Base-by-base conservation (phyloP, 495 filamentous ascomycete genomes). In the Penicillium desertorum region DNA sequence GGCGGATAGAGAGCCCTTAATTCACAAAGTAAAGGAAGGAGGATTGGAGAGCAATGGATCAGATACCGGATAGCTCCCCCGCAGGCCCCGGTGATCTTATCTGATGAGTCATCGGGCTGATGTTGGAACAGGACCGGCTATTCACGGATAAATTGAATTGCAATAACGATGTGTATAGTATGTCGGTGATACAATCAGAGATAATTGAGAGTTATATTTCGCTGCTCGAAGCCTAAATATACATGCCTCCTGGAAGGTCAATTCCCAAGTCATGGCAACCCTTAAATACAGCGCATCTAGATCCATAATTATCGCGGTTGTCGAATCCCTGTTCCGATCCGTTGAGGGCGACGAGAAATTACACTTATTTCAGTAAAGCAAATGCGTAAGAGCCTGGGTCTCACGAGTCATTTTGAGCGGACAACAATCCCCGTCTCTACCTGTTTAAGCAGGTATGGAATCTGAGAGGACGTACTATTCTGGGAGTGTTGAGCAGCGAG, bases 331-430 rank as follows among this genome's bases (percentile, higher is more conserved):
- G 67, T 76, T 81, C 7, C 73, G 76, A 22, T 71, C 74, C 9
- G 58, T 83, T 10, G 69, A 71, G 49, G 65, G 66, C 3, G 44
- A 51, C 12, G 27, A 49, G 27, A 29, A 29, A 10, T 72, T 71
- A 67, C 6, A 68, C 77, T 1, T 83, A 83, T 59, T 30, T 75
- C 57, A 83, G 82, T 41, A 80, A 30, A 83, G 63, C 69, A 2
- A 72, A 78, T 52, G 53, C 9, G 8, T 9, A 29, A 7, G 27
- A 29, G 6, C 56, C 64, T 37, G 66, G 65, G 9, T 81, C 80
- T 62, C 78, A 79, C 53, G 30, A 67, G 22, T 73, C 74, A 6
- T 82, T 80, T 62, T 82, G 76, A 74, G 81, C 80, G 4, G 57
- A 64, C 4, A 80, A 64, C 5, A 80, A 83, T 58, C 62, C 54